Percentiles rank a stretch among this genome's conserved stretches.
phyloP scores from a whole-genome alignment of 495 filamentous ascomycete genomes.

The Niebla homalea region DNA sequence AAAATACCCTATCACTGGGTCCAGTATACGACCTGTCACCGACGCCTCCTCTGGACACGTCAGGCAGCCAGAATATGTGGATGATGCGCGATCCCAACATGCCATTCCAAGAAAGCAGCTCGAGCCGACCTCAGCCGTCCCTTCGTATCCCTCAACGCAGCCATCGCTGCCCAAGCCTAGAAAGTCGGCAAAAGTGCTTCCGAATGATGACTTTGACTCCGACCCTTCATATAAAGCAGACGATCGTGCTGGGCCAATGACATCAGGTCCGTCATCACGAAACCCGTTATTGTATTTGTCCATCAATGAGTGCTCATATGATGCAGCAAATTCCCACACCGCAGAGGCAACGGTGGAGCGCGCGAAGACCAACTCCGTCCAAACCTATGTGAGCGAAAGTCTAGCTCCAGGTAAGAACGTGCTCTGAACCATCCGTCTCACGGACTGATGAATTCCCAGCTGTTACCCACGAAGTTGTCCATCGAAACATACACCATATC shows the following conservation, averaged over 20 bases:
- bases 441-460: conserved; percentile 21
- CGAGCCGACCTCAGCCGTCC: too few species aligned
- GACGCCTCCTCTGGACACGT: too few species aligned
- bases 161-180: too few species aligned
- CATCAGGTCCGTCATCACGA: too few species aligned
- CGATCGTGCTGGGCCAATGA: neutral
- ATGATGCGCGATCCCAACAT: too few species aligned
- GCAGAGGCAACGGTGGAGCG: conserved; percentile 13
- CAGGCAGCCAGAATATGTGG: too few species aligned
- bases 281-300: too few species aligned
- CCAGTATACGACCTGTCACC: too few species aligned
- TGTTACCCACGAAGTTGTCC: conserved; percentile 40
- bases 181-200: neutral
- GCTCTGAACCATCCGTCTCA: neutral
- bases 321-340: conserved; percentile 2
- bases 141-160: too few species aligned
- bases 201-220: neutral
- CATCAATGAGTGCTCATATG: too few species aligned
- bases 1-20: too few species aligned
- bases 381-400: conserved; percentile 17
- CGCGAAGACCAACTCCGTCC: conserved; percentile 10
- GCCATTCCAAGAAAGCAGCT: conserved; percentile 9
- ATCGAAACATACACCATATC: conserved; percentile 31
- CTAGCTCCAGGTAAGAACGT: conserved; percentile 18
- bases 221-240: neutral